These are phyloP conservation scores for Pseudofabraea citricarpa DNA, from an alignment of 2,329 filamentous ascomycete genomes.

Conservation along the genomic window DNA sequence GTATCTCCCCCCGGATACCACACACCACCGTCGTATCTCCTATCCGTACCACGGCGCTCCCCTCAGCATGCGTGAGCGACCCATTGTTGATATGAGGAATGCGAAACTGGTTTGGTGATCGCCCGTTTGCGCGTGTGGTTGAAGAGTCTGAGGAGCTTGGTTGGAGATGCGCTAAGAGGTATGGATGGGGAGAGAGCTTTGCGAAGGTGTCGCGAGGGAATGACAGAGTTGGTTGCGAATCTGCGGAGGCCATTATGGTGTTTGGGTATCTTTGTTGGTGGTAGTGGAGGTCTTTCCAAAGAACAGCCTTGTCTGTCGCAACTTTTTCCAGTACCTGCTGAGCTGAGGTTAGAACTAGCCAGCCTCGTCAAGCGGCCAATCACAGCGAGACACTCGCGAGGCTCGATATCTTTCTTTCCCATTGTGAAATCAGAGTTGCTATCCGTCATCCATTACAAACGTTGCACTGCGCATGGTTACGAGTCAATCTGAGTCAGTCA, in stretches of 20 bases:
- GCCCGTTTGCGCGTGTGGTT: conserved; percentile 75
- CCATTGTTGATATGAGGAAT: conserved; percentile 73
- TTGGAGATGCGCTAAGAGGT: conserved; percentile 83
- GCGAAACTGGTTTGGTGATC: conserved; percentile 64
- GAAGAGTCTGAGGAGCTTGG: conserved; percentile 44
- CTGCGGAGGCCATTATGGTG: conserved; percentile 17
- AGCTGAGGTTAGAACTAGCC: too few species aligned
- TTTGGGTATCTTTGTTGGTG: too few species aligned
- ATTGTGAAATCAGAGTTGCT: too few species aligned
- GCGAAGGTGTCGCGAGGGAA: conserved; percentile 71
- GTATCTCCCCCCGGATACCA: conserved; percentile 81
- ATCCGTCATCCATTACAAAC: too few species aligned
- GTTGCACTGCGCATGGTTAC: too few species aligned
- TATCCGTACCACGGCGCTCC: conserved; percentile 80
- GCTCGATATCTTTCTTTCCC: too few species aligned
- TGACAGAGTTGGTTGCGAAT: conserved; percentile 23
- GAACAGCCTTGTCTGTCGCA: too few species aligned
- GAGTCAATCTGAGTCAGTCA: too few species aligned
- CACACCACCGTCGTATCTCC: conserved; percentile 95
- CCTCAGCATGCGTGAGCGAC: conserved; percentile 83
- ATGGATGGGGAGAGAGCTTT: conserved; percentile 83
- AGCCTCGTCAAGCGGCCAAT: too few species aligned
- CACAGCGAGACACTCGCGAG: too few species aligned
- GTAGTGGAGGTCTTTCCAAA: too few species aligned
- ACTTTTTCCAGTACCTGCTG: too few species aligned